Evolutionary conservation across 2,329 filamentous ascomycete species (phyloP).

Genomic region (Colletotrichum sp.): DNA sequence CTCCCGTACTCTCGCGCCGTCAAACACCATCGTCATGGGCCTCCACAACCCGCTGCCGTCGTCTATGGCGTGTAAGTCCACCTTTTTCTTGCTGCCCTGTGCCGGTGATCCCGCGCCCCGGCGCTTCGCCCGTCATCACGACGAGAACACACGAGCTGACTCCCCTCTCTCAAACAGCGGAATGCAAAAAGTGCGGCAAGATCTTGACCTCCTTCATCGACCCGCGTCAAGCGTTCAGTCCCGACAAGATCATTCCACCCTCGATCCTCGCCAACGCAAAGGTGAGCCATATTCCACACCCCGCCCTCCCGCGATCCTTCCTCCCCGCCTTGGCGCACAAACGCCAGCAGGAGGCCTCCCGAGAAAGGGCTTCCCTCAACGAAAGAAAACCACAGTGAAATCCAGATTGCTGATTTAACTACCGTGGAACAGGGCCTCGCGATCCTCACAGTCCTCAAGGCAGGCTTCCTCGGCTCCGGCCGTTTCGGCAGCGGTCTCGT

Average conservation of each 20-base stretch:
- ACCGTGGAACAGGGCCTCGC: slow-evolving; percentile 67
- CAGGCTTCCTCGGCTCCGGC: slow-evolving; percentile 82
- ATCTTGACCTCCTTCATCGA: slow-evolving; percentile 96
- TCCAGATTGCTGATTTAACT: not conserved
- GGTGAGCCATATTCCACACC: slow-evolving; percentile 49
- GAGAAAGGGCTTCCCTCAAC: fast-evolving
- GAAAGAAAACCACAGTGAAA: not conserved
- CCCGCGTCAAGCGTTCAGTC: slow-evolving; percentile 89
- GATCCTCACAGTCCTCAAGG: slow-evolving; percentile 86
- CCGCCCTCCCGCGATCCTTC: not conserved
- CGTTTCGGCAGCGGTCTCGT: slow-evolving; percentile 84
- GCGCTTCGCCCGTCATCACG: slow-evolving; percentile 14
- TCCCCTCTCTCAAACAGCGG: slow-evolving; percentile 63
- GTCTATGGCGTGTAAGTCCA: slow-evolving; percentile 69
- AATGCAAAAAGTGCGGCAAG: slow-evolving; percentile 97
- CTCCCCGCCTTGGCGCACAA: not conserved
- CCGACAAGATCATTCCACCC: slow-evolving; percentile 96
- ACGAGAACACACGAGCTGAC: slow-evolving; percentile 2
- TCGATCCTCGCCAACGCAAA: slow-evolving; percentile 90
- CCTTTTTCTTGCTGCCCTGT: not conserved
- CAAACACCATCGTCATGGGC: slow-evolving; percentile 52
- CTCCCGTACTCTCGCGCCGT: not conserved
- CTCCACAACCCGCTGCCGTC: slow-evolving; percentile 71
- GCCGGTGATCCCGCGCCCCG: slow-evolving; percentile 23
- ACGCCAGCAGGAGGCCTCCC: not conserved